Evolutionary conservation across 495 filamentous ascomycete species (phyloP), one percentile per base, ranked within the genome.

Genomic region (Penicillium atrosanguineum): DNA sequence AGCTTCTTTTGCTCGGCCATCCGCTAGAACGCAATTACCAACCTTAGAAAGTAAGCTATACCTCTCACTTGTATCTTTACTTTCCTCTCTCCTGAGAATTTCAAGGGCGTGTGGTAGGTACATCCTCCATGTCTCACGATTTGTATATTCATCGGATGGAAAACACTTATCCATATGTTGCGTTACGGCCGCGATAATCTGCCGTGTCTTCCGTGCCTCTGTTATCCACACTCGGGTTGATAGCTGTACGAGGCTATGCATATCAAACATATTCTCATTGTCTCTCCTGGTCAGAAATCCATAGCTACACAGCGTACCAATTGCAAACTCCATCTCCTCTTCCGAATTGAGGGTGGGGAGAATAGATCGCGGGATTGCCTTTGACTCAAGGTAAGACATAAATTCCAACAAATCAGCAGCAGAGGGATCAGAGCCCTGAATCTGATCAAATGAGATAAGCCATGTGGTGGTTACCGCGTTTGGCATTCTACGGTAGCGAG

Each of bases 371-470:
- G 61, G 63, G 11, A 65, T 73, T 50, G 63, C 64, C 59, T 71
- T 71, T 55, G 65, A 61, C 47, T 76, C 74, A 34, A 80, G 59
- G 29, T 63, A 68, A 14, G 73, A 69, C 55, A 80, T 71, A 54
- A 79, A 77, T n/a, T 49, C 53, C 8, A 82, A 46, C 25, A 72
- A 54, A 1, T 72, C 55, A 15, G 72, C 73, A 16, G 78, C 77
- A 16, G 47, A 14, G 1, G 48, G 29, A 42, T 77, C 61, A 14
- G 45, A 50, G n/a, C 61, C 48, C 20, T 62, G 62, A 42, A 81
- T 78, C 44, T 77, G 69, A 7, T 76, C 58, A 42, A 82, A 78
- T 4, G 77, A 77, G n/a, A 81, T 65, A 0, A 71, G 61, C 76
- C 73, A 83, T 14, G 78, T 84, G 1, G 62, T 65, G 16, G 76